phyloP scores from a whole-genome alignment of 768 basidiomycete species.

The Tephrocybe sp. region DNA sequence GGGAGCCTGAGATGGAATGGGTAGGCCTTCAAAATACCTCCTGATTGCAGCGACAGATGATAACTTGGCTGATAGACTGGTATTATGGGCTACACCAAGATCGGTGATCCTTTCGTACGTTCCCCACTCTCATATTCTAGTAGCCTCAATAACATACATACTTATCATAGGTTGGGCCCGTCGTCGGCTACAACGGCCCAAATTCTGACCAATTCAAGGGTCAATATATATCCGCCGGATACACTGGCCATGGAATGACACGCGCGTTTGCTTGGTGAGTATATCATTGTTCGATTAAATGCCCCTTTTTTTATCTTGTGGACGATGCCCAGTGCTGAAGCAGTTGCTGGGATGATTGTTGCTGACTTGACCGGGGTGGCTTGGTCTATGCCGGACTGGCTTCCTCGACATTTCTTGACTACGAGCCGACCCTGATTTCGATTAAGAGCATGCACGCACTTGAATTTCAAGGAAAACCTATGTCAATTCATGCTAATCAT shows the following conservation, averaged over 20 bases:
- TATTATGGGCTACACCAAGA: constrained; percentile 73
- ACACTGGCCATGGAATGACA: constrained; percentile 79
- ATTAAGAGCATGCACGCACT: no score
- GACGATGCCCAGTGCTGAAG: constrained; percentile 8
- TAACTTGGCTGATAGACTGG: constrained; percentile 53
- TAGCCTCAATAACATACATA: neutral
- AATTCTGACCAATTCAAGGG: constrained; percentile 36
- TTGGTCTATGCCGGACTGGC: constrained; percentile 11
- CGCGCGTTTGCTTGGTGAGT: constrained; percentile 61
- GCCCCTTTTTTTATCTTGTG: neutral
- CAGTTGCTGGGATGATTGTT: constrained; percentile 13
- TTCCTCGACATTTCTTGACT: no score
- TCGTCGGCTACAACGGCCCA: constrained; percentile 31
- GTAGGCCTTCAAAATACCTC: constrained; percentile 34
- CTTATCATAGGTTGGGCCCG: constrained; percentile 55
- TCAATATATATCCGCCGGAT: constrained; percentile 67
- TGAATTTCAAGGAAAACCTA: no score
- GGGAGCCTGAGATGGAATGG: constrained; percentile 78
- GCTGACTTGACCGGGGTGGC: constrained; percentile 1
- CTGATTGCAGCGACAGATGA: constrained; percentile 15
- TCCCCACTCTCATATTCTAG: neutral
- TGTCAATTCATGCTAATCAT: no score
- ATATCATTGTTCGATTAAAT: neutral
- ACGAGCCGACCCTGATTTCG: no score
- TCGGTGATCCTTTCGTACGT: constrained; percentile 66